phyloP scores from a whole-genome alignment of 2,329 filamentous ascomycete species.

The Aspergillus awamori region DNA sequence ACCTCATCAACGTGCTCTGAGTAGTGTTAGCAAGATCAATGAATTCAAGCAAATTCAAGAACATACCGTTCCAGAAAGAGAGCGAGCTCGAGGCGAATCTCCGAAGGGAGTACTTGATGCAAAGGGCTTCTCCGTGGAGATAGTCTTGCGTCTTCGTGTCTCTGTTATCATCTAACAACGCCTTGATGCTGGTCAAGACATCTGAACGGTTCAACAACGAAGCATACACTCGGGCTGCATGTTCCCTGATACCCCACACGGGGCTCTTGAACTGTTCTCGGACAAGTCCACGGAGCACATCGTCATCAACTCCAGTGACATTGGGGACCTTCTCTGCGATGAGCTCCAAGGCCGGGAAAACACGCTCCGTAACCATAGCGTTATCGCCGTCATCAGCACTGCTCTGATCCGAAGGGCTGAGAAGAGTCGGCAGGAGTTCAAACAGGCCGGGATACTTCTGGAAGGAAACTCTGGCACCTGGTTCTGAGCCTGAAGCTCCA shows the following conservation, averaged over 20 bases:
- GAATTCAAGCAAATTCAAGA: neutral
- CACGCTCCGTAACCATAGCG: conserved; percentile 43
- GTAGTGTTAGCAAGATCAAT: conserved; percentile 12
- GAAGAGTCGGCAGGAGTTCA: conserved; percentile 39
- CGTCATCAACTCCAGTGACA: conserved; percentile 35
- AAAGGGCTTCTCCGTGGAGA: conserved; percentile 46
- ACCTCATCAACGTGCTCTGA: conserved; percentile 35
- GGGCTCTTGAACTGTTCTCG: conserved; percentile 44
- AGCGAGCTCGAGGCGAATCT: conserved; percentile 37
- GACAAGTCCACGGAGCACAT: conserved; percentile 37
- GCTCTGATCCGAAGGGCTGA: conserved; percentile 29
- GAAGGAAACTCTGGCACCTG: conserved; percentile 44
- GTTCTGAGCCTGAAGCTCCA: conserved; percentile 47
- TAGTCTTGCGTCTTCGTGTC: conserved; percentile 36
- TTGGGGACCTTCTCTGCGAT: conserved; percentile 48
- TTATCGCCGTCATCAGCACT: conserved; percentile 27
- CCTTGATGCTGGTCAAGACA: conserved; percentile 34
- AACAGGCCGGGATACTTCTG: conserved; percentile 45
- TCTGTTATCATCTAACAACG: conserved; percentile 27
- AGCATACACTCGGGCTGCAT: conserved; percentile 49
- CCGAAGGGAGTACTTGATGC: conserved; percentile 42
- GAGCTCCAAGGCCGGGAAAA: conserved; percentile 52
- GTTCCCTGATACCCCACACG: conserved; percentile 51
- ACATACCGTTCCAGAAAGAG: conserved; percentile 40
- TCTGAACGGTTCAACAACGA: conserved; percentile 38